These are phyloP conservation scores for Xerocomus brunneocitrinus DNA, from an alignment of 768 basidiomycete species.

Conservation along the genomic window DNA sequence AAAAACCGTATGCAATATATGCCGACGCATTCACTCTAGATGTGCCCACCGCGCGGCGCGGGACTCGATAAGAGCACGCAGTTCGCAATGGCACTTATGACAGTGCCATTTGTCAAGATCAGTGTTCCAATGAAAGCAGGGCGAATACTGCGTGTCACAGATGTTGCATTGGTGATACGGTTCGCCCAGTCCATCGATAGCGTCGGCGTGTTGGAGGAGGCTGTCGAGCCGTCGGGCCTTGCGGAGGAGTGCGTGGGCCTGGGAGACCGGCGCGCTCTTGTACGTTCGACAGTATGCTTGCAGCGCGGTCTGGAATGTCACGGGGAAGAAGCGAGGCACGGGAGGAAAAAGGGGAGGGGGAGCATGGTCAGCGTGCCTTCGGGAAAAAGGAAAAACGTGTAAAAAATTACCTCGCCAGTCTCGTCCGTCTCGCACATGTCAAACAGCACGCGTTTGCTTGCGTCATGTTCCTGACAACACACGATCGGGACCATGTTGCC, in stretches of 20 bases:
- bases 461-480: constrained; percentile 74
- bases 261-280: constrained; percentile 69
- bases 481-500: constrained; percentile 78
- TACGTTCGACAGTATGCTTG: constrained; percentile 83
- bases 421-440: constrained; percentile 85
- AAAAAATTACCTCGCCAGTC: constrained; percentile 62
- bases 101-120: constrained; percentile 33
- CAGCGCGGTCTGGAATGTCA: constrained; percentile 64
- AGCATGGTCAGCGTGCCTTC: constrained; percentile 8
- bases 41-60: constrained; percentile 12
- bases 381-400: neutral
- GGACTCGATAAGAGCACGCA: neutral
- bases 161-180: constrained; percentile 45
- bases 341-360: neutral
- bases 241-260: constrained; percentile 81
- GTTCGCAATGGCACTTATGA: constrained; percentile 40
- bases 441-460: constrained; percentile 61
- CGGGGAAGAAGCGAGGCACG: neutral
- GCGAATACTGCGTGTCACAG: constrained; percentile 70
- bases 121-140: constrained; percentile 58
- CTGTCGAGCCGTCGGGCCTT: constrained; percentile 83
- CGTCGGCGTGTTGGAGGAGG: constrained; percentile 47
- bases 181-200: constrained; percentile 10
- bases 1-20: neutral
- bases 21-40: constrained; percentile 12